A percentile compares a stretch with the other conserved stretches of the same genome.
These are phyloP conservation scores for Penicillium mononematosum DNA, from an alignment of 495 filamentous ascomycete species.

Conservation along the genomic window DNA sequence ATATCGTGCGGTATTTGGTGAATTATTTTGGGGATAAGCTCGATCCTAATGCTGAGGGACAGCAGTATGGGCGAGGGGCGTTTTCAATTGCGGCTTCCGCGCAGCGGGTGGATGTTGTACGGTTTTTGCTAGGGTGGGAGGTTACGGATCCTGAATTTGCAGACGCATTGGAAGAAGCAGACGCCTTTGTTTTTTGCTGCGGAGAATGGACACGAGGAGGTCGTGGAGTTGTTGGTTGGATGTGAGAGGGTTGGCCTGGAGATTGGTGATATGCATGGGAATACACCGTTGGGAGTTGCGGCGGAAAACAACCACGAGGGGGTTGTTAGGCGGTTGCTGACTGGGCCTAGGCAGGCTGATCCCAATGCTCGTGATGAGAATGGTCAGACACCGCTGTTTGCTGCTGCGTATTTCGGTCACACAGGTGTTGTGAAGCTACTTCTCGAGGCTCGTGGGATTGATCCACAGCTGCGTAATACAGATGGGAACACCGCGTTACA, in stretches of 20 bases:
- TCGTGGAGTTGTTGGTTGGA: slow-evolving; percentile 17
- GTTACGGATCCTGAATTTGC: slow-evolving; percentile 25
- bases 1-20: slow-evolving; percentile 24
- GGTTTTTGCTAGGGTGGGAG: slow-evolving; percentile 21
- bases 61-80: slow-evolving; percentile 17
- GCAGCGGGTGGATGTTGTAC: slow-evolving; percentile 17
- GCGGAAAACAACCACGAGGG: slow-evolving; percentile 5
- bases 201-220: slow-evolving; percentile 13
- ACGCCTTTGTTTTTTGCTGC: slow-evolving; percentile 25
- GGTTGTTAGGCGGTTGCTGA: slow-evolving; percentile 15
- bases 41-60: slow-evolving; percentile 19
- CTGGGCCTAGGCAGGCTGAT: slow-evolving; percentile 16
- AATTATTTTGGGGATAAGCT: slow-evolving; percentile 20
- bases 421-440: slow-evolving; percentile 19
- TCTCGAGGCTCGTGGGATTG: slow-evolving; percentile 17
- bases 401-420: slow-evolving; percentile 21
- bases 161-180: slow-evolving; percentile 22
- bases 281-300: slow-evolving; percentile 22
- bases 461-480: background rate
- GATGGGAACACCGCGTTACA: slow-evolving; percentile 13
- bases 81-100: slow-evolving; percentile 24
- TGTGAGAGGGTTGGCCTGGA: slow-evolving; percentile 23
- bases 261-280: slow-evolving; percentile 20
- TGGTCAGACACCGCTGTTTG: slow-evolving; percentile 22
- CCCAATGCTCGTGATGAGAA: slow-evolving; percentile 22